Conservation (phyloP, 2,329 filamentous ascomycete species). For the Arthrinium phaeospermum region DNA sequence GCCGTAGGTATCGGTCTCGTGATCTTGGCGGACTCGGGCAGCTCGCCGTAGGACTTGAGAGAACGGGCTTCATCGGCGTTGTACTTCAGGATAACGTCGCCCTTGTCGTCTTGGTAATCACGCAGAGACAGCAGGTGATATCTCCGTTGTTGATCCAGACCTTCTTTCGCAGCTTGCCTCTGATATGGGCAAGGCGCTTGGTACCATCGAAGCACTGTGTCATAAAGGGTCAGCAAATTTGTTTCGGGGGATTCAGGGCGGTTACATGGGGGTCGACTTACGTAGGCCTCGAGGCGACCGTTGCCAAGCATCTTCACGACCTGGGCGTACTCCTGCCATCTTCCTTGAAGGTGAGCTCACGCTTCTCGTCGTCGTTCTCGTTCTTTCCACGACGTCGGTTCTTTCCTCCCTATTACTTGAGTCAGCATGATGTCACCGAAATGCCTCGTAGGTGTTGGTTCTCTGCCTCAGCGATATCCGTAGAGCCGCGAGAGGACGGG, state of each 20-base stretch:
- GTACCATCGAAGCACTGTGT: constrained; percentile 14
- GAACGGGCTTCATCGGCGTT: constrained; percentile 92
- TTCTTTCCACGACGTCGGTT: constrained; percentile 98
- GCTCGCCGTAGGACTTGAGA: constrained; percentile 95
- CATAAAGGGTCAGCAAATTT: not conserved
- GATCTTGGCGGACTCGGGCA: constrained; percentile 98
- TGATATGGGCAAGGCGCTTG: constrained; percentile 69
- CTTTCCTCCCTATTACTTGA: constrained; percentile 79
- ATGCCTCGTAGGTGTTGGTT: constrained; percentile 17
- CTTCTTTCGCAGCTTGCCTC: constrained; percentile 98
- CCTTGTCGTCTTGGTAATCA: constrained; percentile 94
- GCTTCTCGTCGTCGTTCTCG: constrained; percentile 99
- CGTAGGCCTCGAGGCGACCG: constrained; percentile 85
- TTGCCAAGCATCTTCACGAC: constrained; percentile 96
- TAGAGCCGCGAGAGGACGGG: not conserved
- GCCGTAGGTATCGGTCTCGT: constrained; percentile 95
- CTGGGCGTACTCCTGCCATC: constrained; percentile 69
- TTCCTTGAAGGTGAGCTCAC: constrained; percentile 98
- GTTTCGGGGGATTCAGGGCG: constrained; percentile 30
- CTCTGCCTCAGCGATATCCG: not conserved
- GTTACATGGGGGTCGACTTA: constrained; percentile 57
- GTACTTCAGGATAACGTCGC: constrained; percentile 94
- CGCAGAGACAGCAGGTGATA: constrained; percentile 85
- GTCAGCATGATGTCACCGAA: constrained; percentile 33
- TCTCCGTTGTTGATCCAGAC: constrained; percentile 99